These are phyloP conservation scores for Papiliotrema flavescens DNA, from an alignment of 1,284 basidiomycete species.

Conservation along the genomic window DNA sequence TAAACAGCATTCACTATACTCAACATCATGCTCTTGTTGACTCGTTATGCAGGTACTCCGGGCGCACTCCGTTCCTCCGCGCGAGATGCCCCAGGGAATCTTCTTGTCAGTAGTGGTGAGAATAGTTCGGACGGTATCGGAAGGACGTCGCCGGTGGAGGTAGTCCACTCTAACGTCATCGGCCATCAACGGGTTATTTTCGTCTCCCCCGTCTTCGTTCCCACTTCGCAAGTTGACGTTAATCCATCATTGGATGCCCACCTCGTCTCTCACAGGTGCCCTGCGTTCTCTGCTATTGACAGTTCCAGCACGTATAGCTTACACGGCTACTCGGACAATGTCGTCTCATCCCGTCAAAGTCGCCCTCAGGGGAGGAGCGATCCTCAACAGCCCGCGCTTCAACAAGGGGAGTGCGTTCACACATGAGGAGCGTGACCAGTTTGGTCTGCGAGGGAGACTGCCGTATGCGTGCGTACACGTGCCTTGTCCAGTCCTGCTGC, in stretches of 20 bases:
- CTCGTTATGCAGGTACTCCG: too few species aligned
- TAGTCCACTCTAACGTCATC: too few species aligned
- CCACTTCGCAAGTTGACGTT: too few species aligned
- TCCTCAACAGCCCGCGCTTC: constrained; percentile 61
- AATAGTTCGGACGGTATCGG: background rate
- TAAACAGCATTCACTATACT: too few species aligned
- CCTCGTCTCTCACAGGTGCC: background rate
- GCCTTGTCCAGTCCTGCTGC: too few species aligned
- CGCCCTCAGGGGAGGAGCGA: constrained; percentile 55
- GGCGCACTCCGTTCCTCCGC: too few species aligned
- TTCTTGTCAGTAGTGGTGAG: too few species aligned
- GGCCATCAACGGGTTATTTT: too few species aligned
- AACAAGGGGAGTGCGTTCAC: constrained; percentile 66
- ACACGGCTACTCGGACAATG: background rate
- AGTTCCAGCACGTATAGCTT: background rate
- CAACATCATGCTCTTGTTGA: too few species aligned
- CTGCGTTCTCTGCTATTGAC: background rate
- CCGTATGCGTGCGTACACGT: constrained; percentile 49
- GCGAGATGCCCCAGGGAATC: too few species aligned
- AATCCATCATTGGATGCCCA: background rate
- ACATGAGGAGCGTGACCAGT: constrained; percentile 60
- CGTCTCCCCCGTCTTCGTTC: too few species aligned
- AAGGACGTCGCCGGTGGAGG: background rate
- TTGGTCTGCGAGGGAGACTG: constrained; percentile 66
- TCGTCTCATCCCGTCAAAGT: constrained; percentile 13